Base-by-base conservation (phyloP, 352 stramenopile genomes). In the Plasmopara halstedii region DNA sequence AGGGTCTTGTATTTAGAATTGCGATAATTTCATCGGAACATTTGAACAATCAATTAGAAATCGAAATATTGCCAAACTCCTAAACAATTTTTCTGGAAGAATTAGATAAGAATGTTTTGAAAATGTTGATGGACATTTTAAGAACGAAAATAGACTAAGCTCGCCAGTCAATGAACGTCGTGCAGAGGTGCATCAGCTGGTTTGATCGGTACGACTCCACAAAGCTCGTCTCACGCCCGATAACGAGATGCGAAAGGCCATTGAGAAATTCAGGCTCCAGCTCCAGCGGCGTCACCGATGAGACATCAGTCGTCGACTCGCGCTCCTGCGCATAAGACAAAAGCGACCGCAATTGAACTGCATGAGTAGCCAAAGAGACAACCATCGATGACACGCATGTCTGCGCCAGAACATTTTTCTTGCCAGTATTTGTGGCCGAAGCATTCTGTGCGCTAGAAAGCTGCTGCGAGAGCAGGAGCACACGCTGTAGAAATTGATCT, bases 301-400 rank as follows among this genome's bases (percentile, higher is more conserved):
- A 45, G 23, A 42, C 56, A 15, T 70, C 53, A 22, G 21, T 25
- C 22, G 34, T 56, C 48, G 59, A 39, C 34, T 80, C 63, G 29
- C 65, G 64, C 36, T 76, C 67, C 38, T 79, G 58, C 10, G 67
- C 64, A 46, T 71, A 72, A 25, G 67, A 75, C 38, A 77, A 46
- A 15, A 75, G 55, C 37, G 67, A 73, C 20, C 67, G 67, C 20
- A 83, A 50, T 42, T 79, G 58, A 37, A 83, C 62, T 2, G 65
- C 67, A 42, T 77, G 67, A 14, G 67, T 75, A 39, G 70, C 60
- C 22, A 83, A 58, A 14, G 70, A 72, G 31, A 83, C 67, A 25
- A 79, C 67, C 70, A 83, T 77, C n/a, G 70, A 79, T 17, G 67
- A 67, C 48, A 83, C 56, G 32, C 62, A 77, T n/a, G 67, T 75